These are phyloP conservation scores for Cubamyces lactineus DNA, from an alignment of 768 basidiomycete genomes.

Conservation along the genomic window DNA sequence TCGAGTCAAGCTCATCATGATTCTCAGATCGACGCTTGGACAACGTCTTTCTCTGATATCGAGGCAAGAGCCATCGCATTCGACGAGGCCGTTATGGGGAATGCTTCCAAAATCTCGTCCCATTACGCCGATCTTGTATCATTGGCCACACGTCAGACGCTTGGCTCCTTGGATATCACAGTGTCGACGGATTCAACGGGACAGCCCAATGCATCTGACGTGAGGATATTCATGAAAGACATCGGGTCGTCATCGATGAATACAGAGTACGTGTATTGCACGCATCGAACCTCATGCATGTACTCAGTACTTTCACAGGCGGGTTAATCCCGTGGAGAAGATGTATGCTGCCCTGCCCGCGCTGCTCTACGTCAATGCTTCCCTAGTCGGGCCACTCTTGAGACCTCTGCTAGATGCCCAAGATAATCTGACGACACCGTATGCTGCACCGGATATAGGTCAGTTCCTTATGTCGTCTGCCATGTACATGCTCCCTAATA, in stretches of 20 bases:
- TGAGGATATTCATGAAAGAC: conserved; percentile 30
- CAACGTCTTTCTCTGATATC: conserved; percentile 27
- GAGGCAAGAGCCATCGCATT: conserved; percentile 23
- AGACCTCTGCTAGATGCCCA: conserved; percentile 35
- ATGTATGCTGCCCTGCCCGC: conserved; percentile 37
- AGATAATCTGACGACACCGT: conserved; percentile 22
- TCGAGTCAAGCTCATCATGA: too few relatives aligned
- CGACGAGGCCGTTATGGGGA: conserved; percentile 29
- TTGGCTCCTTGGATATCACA: conserved; percentile 34
- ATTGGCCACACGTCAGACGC: conserved; percentile 32
- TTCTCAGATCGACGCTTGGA: conserved; percentile 27
- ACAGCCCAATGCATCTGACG: conserved; percentile 29
- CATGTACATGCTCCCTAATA: background rate
- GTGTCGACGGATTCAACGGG: conserved; percentile 23
- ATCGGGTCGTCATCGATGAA: conserved; percentile 4
- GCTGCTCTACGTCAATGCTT: conserved; percentile 36
- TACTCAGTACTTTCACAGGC: conserved; percentile 8
- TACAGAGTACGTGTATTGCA: background rate
- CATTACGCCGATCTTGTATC: conserved; percentile 32
- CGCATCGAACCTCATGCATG: too few relatives aligned
- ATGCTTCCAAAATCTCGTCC: conserved; percentile 27
- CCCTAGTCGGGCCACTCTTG: conserved; percentile 32
- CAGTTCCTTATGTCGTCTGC: background rate
- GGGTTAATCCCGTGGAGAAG: conserved; percentile 39
- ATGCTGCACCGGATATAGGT: conserved; percentile 36